Evolutionary conservation across 495 filamentous ascomycete species (phyloP), one percentile per base, ranked within the genome.

Genomic region (Paragyromitra xinjiangensis): DNA sequence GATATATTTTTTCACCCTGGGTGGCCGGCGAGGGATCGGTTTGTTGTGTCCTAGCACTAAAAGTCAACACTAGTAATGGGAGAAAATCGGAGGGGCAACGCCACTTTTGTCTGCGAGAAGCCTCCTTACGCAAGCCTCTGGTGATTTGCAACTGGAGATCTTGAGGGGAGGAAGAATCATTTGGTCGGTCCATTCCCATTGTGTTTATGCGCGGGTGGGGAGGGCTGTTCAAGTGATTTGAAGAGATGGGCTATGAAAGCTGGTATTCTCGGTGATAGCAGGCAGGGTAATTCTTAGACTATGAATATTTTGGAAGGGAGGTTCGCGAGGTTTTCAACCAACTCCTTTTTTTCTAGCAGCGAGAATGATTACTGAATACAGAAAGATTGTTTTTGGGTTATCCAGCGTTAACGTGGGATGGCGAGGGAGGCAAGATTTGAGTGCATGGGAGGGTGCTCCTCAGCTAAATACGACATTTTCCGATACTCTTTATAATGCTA

Each of bases 101-200:
- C 11, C 40, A 73, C 70, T 37, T 67, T 19, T 19, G 61, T 44
- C 67, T 51, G 16, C 73, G 75, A 62, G 72, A 62, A 44, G 64
- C 64, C 14, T 78, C 75, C 11, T 67, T 78, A 6, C 75, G 71
- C 0, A 63, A 12, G 16, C 34, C 48, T 26, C n/a, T 48, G 9
- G 55, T 59, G 6, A 78, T 69, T 14, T 51, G 63, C 0, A 37
- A n/a, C n/a, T 65, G 72, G 24, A 78, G 37, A 22, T 76, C 24
- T 29, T 44, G 68, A 8, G 22, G 37, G 19, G 44, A 34, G 2
- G 48, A 63, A 0, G 58, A 12, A 22, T 73, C 62, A 56, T 22
- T 56, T 44, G 69, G 6, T 19, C 62, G 45, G 19, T 69, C 71
- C 40, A 50, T 51, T 22, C 53, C 71, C 71, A 74, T 74, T 2